phyloP scores from a whole-genome alignment of 192 early-diverging fungal genomes.

The Ramicandelaber brevisporus region DNA sequence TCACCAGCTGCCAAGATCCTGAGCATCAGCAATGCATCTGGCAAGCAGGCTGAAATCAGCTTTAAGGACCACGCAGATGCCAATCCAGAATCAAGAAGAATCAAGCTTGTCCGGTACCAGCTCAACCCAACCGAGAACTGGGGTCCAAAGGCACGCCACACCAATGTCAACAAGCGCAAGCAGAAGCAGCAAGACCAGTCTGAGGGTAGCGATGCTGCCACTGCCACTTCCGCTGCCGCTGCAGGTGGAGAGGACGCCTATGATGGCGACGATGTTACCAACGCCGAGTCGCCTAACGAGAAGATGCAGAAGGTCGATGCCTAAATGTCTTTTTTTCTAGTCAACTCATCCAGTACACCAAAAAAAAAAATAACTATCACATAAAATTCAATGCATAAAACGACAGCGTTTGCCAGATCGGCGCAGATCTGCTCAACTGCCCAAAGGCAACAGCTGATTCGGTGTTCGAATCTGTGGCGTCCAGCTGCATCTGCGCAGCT shows the following conservation, averaged over 20 bases:
- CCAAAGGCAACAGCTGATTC: too few relatives aligned
- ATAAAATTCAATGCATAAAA: too few relatives aligned
- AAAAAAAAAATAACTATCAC: too few relatives aligned
- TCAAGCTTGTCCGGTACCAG: constrained; percentile 79
- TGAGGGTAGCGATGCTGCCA: not conserved
- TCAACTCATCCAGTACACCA: too few relatives aligned
- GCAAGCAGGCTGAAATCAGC: constrained; percentile 40
- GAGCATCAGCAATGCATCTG: constrained; percentile 1
- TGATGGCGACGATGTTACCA: constrained; percentile 1
- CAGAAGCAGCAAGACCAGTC: constrained; percentile 1
- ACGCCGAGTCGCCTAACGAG: too few relatives aligned
- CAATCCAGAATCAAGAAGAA: constrained; percentile 43
- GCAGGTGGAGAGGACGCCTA: constrained; percentile 3
- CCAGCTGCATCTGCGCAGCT: too few relatives aligned
- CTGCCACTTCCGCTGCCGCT: constrained; percentile 2
- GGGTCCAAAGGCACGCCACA: constrained; percentile 76
- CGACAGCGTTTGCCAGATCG: too few relatives aligned
- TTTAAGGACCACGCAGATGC: constrained; percentile 50
- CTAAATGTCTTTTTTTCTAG: too few relatives aligned
- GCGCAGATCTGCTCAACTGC: too few relatives aligned
- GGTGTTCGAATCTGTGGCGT: too few relatives aligned
- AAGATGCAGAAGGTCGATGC: too few relatives aligned
- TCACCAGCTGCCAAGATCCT: constrained; percentile 47
- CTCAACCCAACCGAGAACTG: constrained; percentile 87
- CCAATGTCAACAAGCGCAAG: constrained; percentile 9